Evolutionary conservation across 176 grass and related monocot genomes (phyloP).

Genomic region (Avena eriantha): DNA sequence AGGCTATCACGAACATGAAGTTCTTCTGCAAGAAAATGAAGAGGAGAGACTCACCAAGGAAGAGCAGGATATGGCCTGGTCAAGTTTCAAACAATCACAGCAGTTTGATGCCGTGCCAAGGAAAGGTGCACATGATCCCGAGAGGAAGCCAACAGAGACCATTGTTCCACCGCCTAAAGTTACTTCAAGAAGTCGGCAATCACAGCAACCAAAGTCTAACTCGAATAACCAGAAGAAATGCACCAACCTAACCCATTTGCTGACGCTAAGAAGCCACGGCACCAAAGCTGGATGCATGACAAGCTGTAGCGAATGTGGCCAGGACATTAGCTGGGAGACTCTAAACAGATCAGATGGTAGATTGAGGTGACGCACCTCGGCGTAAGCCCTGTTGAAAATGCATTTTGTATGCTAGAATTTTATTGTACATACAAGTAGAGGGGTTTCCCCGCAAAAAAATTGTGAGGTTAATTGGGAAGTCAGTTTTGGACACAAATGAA

Average conservation of each 20-base stretch:
- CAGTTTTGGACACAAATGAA: not conserved
- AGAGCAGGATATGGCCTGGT: constrained; percentile 92
- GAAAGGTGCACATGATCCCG: constrained; percentile 40
- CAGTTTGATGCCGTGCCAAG: constrained; percentile 67
- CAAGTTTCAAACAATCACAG: constrained; percentile 60
- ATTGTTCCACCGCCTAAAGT: constrained; percentile 37
- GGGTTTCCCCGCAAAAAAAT: too few species aligned
- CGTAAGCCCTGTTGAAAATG: not conserved
- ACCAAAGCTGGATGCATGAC: constrained; percentile 82
- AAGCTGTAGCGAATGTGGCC: constrained; percentile 72
- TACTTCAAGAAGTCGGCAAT: constrained; percentile 45
- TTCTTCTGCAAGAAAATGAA: constrained; percentile 94
- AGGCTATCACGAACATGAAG: constrained; percentile 96
- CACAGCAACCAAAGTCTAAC: constrained; percentile 52
- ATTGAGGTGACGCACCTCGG: constrained; percentile 47
- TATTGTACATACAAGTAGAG: constrained; percentile 18
- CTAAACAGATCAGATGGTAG: constrained; percentile 83
- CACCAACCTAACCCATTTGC: constrained; percentile 76
- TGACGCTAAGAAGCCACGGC: constrained; percentile 73
- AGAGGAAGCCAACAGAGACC: constrained; percentile 43
- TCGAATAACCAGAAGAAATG: constrained; percentile 88
- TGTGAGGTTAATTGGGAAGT: not conserved
- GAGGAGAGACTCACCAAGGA: constrained; percentile 94
- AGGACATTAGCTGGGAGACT: constrained; percentile 92
- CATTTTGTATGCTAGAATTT: constrained; percentile 14